phyloP scores from a whole-genome alignment of 805 yeast genomes.

The Spathaspora gorwiae region DNA sequence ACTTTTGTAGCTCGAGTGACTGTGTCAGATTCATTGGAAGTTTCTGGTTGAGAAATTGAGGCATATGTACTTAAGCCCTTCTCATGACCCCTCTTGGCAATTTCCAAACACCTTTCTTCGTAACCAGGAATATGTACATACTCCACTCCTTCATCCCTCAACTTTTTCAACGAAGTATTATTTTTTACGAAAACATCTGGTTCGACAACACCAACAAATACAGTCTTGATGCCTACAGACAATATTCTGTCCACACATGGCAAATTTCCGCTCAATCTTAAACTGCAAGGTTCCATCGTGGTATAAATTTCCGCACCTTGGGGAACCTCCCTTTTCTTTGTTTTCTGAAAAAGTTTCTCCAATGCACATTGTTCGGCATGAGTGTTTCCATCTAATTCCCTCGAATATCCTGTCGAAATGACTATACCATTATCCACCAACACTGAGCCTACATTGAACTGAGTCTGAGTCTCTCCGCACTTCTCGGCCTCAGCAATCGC shows the following conservation, averaged over 20 bases:
- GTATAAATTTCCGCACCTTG: conserved; percentile 79
- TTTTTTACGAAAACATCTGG: conserved; percentile 84
- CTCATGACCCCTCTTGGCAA: conserved; percentile 73
- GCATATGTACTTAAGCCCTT: conserved; percentile 6
- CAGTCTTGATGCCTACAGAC: conserved; percentile 54
- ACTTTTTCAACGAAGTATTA: conserved; percentile 57
- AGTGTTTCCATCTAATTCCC: conserved; percentile 91
- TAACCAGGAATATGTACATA: conserved; percentile 82
- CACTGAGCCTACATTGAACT: conserved; percentile 92
- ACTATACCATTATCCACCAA: conserved; percentile 58
- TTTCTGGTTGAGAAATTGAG: too few relatives aligned
- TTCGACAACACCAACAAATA: conserved; percentile 88
- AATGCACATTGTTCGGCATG: conserved; percentile 97
- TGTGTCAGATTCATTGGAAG: too few relatives aligned
- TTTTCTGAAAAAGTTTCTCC: conserved; percentile 55
- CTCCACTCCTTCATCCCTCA: conserved; percentile 55
- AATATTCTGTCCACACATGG: conserved; percentile 86
- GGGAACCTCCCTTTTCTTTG: conserved; percentile 48
- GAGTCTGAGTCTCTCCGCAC: conserved; percentile 78
- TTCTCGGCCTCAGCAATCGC: conserved; percentile 77
- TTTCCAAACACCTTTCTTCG: conserved; percentile 61
- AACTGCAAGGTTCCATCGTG: conserved; percentile 96
- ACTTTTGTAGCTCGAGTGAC: too few relatives aligned
- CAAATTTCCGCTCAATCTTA: conserved; percentile 79
- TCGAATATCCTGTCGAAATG: conserved; percentile 78